These are phyloP conservation scores for Aciculoconidium aculeatum DNA, from an alignment of 805 yeast genomes.

Conservation along the genomic window DNA sequence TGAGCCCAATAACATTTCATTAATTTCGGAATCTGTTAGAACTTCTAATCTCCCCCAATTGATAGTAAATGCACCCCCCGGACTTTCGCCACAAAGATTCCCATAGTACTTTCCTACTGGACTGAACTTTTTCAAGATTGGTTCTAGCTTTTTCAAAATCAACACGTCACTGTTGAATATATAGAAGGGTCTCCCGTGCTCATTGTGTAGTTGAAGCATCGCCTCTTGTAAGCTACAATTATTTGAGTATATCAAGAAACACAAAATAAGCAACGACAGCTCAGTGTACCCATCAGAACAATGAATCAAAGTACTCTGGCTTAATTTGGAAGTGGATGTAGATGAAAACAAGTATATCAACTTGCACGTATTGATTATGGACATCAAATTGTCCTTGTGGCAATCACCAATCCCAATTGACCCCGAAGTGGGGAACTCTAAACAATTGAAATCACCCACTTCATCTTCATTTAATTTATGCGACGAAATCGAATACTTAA, in stretches of 20 bases:
- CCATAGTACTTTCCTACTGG: conserved; percentile 37
- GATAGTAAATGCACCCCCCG: too few species aligned
- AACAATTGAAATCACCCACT: conserved; percentile 17
- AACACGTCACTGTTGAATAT: conserved; percentile 72
- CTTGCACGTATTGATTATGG: conserved; percentile 67
- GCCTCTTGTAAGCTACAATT: conserved; percentile 60
- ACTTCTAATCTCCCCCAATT: conserved; percentile 29
- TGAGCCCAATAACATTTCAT: conserved; percentile 25
- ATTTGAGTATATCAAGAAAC: conserved; percentile 66
- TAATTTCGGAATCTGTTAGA: conserved; percentile 25
- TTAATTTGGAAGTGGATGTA: conserved; percentile 26
- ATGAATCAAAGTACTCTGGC: conserved; percentile 50
- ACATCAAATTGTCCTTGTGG: conserved; percentile 52
- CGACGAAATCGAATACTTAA: conserved; percentile 23
- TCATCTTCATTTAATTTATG: conserved; percentile 17
- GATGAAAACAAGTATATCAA: conserved; percentile 43
- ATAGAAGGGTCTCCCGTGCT: conserved; percentile 74
- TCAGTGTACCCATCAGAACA: conserved; percentile 94
- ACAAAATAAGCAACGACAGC: conserved; percentile 66
- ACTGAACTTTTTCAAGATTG: conserved; percentile 52
- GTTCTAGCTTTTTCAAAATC: conserved; percentile 59
- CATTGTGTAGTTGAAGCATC: conserved; percentile 53
- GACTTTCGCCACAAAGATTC: too few species aligned
- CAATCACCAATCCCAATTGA: conserved; percentile 72
- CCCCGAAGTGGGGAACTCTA: conserved; percentile 84